Evolutionary conservation across 2,329 filamentous ascomycete species (phyloP), one percentile per base, ranked within the genome.

Genomic region (Penicillium sp.): DNA sequence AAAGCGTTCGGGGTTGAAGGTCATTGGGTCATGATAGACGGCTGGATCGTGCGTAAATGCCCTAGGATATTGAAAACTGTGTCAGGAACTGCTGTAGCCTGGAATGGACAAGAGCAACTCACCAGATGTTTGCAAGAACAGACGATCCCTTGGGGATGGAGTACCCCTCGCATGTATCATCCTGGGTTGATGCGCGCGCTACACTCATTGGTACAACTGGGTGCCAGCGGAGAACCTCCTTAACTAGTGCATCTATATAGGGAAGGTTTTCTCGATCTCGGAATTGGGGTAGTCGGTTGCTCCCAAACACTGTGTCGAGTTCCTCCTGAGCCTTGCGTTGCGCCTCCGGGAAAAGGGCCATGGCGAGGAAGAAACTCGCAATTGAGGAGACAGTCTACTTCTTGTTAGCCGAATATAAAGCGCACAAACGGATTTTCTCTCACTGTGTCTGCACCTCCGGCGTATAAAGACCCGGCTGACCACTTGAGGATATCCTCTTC

Each of bases 271-370:
- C 45, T 10, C 63, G 73, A 40, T 79, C 78, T 2, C 67, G 56
- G 40, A 73, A 77, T 8, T 67, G 70, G 0, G 70, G 63, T 20
- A 71, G 68, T 0, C 62, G 59, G 46, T 64, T 60, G 2, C 20
- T 16, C 0, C 70, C 72, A 29, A 74, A 55, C 18, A 74, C 72
- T 7, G 49, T 56, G 56, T 77, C 74, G 13, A 77, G 64, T 55
- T 76, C 72, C 20, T 66, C 64, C 16, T 80, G 75, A 0, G 77
- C 77, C 58, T 80, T 81, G 1, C 76, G 77, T 22, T 82, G 75
- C 29, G 80, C 79, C 20, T 77, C 75, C 0, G 76, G 77, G 16
- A 78, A 80, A 31, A 81, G 73, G 13, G 72, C 76, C 63, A 82
- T 82, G 0, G 80, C 81, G 0, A 83, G 72, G 18, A 81, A 70